phyloP scores from a whole-genome alignment of 306 rosid genomes.

The Bauhinia variegata region DNA sequence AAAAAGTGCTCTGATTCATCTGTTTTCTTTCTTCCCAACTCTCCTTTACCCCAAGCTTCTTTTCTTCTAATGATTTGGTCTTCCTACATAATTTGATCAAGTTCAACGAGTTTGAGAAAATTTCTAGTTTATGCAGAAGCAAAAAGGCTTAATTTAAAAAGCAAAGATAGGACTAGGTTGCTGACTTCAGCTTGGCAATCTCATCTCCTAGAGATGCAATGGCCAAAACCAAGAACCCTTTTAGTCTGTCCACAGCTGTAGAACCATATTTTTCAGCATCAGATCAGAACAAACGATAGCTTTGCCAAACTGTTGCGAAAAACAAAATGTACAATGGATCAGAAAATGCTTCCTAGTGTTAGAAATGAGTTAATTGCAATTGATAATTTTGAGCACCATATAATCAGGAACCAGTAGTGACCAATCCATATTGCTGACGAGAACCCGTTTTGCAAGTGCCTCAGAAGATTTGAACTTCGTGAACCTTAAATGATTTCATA shows the following conservation, averaged over 20 bases:
- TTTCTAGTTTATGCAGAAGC: too few species aligned
- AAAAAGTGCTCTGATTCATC: conserved; percentile 74
- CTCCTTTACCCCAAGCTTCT: conserved; percentile 74
- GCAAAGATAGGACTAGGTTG: neutral
- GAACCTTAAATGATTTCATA: conserved; percentile 46
- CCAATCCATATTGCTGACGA: conserved; percentile 72
- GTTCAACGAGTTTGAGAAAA: too few species aligned
- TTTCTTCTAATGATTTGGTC: conserved; percentile 58
- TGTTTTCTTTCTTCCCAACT: conserved; percentile 69
- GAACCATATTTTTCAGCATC: conserved; percentile 81
- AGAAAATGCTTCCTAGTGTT: conserved; percentile 2
- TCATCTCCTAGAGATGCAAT: conserved; percentile 76
- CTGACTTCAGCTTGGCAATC: conserved; percentile 40
- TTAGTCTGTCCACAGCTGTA: conserved; percentile 82
- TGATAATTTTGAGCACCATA: conserved; percentile 50
- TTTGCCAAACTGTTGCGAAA: conserved; percentile 61
- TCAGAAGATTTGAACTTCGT: conserved; percentile 72
- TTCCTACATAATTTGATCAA: conserved; percentile 46
- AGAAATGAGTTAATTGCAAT: neutral
- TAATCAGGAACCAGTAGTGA: conserved; percentile 77
- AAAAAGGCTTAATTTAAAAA: too few species aligned
- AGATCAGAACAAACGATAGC: conserved; percentile 76
- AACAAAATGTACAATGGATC: neutral
- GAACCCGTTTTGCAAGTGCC: conserved; percentile 86
- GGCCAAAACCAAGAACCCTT: conserved; percentile 85